Evolutionary conservation across 371 early-diverging fungal genomes (phyloP).

Genomic region (Nematocida ausubeli): DNA sequence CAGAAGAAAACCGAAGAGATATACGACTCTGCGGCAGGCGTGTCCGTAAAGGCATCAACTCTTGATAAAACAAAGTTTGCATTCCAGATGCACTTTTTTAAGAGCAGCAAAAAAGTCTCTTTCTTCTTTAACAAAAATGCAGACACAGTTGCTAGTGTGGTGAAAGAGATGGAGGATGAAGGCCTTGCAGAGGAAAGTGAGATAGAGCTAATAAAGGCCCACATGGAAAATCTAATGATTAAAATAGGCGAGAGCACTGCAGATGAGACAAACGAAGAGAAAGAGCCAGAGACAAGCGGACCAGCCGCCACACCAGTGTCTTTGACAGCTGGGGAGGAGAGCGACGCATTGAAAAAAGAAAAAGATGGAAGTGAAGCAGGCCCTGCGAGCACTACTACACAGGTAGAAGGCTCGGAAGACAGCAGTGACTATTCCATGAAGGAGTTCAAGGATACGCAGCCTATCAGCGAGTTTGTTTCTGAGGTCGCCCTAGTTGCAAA

Average conservation of each 20-base stretch:
- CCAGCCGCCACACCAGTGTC: neutral
- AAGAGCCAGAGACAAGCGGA: neutral
- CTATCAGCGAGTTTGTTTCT: constrained; percentile 63
- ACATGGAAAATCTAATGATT: constrained; percentile 51
- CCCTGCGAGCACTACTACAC: neutral
- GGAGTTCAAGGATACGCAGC: constrained; percentile 58
- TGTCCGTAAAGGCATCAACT: constrained; percentile 40
- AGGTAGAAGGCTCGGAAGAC: constrained; percentile 26
- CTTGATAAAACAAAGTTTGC: constrained; percentile 28
- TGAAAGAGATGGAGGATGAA: constrained; percentile 74
- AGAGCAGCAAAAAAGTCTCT: constrained; percentile 40
- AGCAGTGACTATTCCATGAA: constrained; percentile 25
- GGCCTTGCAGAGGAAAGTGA: constrained; percentile 56
- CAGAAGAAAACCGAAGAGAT: constrained; percentile 40
- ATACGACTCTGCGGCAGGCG: constrained; percentile 39
- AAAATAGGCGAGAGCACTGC: constrained; percentile 22
- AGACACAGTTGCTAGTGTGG: constrained; percentile 81
- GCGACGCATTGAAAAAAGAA: neutral
- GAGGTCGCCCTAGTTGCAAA: constrained; percentile 61
- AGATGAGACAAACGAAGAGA: neutral
- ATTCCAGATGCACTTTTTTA: constrained; percentile 58
- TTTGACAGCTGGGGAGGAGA: neutral
- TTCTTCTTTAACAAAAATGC: constrained; percentile 79
- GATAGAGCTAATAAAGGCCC: constrained; percentile 55
- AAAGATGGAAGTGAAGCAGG: neutral